These are phyloP conservation scores for Chenopodium suecicum DNA, from an alignment of 148 eudicot genomes.

Conservation along the genomic window DNA sequence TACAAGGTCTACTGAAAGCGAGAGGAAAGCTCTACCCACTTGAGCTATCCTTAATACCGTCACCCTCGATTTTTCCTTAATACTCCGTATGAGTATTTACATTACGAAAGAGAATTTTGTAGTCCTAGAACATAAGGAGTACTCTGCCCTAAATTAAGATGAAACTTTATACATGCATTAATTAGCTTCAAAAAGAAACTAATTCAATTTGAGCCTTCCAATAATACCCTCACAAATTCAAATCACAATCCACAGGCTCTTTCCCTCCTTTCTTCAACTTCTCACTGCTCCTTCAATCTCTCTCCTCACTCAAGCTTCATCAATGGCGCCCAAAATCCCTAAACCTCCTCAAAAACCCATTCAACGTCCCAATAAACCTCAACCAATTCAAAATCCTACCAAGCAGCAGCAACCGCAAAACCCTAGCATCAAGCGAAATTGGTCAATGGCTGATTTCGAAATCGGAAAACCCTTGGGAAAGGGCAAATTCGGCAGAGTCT, in stretches of 20 bases:
- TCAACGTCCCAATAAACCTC: constrained; percentile 13
- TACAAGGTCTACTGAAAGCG: too few species aligned
- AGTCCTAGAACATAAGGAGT: too few species aligned
- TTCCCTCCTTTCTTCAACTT: constrained; percentile 13
- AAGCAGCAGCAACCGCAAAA: constrained; percentile 13
- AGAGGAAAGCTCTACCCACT: too few species aligned
- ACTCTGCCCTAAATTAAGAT: too few species aligned
- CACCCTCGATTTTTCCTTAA: too few species aligned
- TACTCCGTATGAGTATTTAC: too few species aligned
- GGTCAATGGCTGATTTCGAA: constrained; percentile 77
- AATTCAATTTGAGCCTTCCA: background rate
- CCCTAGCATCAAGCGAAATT: constrained; percentile 39
- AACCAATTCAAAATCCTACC: constrained; percentile 2
- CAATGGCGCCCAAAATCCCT: constrained; percentile 34
- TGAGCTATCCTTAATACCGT: too few species aligned
- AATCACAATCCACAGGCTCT: background rate
- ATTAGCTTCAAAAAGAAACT: too few species aligned
- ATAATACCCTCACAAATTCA: background rate
- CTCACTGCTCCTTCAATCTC: background rate
- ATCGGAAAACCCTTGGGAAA: constrained; percentile 87
- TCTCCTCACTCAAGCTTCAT: background rate
- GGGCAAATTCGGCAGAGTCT: constrained; percentile 91
- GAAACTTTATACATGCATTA: too few species aligned
- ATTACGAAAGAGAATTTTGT: too few species aligned
- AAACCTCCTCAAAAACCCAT: constrained; percentile 26